phyloP scores from a whole-genome alignment of 805 yeast genomes.

The Teunomyces atbi region DNA sequence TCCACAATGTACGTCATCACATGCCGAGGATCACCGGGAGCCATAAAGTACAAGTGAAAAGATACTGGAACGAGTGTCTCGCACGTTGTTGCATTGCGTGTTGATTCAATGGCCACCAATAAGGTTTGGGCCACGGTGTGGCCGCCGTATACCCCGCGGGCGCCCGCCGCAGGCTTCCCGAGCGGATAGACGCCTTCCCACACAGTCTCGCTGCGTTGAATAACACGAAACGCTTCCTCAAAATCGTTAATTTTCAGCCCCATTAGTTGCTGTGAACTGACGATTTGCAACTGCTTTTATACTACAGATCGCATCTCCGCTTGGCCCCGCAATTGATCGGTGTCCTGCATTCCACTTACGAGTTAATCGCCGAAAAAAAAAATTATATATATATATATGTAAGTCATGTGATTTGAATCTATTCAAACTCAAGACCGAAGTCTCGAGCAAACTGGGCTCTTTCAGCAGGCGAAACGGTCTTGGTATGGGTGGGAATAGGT shows the following conservation, averaged over 20 bases:
- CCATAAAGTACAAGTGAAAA: conserved; percentile 60
- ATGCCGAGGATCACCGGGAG: conserved; percentile 47
- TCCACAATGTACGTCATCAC: conserved; percentile 55
- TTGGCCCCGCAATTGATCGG: no score
- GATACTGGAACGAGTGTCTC: conserved; percentile 49
- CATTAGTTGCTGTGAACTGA: no score
- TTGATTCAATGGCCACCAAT: conserved; percentile 54
- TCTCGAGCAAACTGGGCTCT: conserved; percentile 2
- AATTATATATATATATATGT: no score
- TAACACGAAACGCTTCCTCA: conserved; percentile 33
- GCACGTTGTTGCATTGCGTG: conserved; percentile 16
- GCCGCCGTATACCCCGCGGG: conserved; percentile 73
- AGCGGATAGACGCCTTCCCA: conserved; percentile 36
- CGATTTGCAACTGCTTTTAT: no score
- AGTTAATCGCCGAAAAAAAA: not conserved
- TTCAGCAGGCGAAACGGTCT: not conserved
- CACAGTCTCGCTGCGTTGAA: conserved; percentile 20
- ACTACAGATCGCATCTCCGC: no score
- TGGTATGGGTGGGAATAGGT: no score
- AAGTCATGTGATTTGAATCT: not conserved
- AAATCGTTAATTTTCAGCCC: conserved; percentile 14
- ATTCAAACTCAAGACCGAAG: conserved; percentile 3
- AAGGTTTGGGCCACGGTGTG: conserved; percentile 65
- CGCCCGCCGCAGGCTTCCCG: conserved; percentile 39
- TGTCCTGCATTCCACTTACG: not conserved